Conservation (phyloP, 2,329 filamentous ascomycete species). For the Fusarium oxysporum region DNA sequence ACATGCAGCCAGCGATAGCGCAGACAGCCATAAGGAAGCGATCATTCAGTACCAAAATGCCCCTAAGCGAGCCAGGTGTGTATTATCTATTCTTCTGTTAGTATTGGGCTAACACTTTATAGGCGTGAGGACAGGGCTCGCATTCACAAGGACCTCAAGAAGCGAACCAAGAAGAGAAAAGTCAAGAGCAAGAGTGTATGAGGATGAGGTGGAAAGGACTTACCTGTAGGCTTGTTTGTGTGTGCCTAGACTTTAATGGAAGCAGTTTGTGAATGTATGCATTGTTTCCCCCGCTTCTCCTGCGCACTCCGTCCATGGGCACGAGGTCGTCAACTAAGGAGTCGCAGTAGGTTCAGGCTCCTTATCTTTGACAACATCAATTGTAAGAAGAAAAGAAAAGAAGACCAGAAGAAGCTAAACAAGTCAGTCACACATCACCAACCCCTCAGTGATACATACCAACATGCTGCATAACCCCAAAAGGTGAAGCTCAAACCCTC, state of each 20-base stretch:
- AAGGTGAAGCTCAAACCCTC: conserved; percentile 48
- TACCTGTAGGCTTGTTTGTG: background rate
- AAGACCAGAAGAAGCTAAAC: conserved; percentile 39
- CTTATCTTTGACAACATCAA: conserved; percentile 32
- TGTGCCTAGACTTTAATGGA: background rate
- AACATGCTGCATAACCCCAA: conserved; percentile 34
- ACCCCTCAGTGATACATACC: conserved; percentile 12
- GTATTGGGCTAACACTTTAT: background rate
- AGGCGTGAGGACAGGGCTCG: background rate
- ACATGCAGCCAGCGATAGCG: background rate
- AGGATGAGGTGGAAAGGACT: background rate
- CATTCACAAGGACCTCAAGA: background rate
- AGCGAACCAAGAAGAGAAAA: background rate
- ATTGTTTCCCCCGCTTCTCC: background rate
- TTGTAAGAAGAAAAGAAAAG: conserved; percentile 40
- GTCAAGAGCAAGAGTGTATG: background rate
- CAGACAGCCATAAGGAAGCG: background rate
- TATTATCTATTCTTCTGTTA: background rate
- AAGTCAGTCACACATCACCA: conserved; percentile 6
- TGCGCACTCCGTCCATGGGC: background rate
- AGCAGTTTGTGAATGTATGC: background rate
- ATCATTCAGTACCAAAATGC: background rate
- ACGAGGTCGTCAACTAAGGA: background rate
- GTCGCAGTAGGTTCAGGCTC: background rate
- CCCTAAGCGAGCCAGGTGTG: background rate